phyloP scores from a whole-genome alignment of 1,284 basidiomycete genomes.

The Apiotrichum mycotoxinovorans region DNA sequence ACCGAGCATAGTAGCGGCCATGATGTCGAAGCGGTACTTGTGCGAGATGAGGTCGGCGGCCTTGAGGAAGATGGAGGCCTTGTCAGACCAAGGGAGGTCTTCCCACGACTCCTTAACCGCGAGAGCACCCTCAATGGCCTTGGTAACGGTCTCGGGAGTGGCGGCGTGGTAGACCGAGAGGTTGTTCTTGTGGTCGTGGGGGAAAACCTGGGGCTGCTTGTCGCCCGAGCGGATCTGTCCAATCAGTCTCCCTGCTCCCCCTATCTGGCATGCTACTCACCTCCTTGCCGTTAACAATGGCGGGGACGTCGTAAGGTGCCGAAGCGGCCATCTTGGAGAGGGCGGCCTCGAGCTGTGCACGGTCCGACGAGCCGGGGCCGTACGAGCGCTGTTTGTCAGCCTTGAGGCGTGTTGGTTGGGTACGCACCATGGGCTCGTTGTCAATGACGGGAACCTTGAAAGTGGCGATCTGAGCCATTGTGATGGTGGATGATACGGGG shows the following conservation, averaged over 20 bases:
- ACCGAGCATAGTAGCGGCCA: conserved; percentile 96
- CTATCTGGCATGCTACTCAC: too few species aligned
- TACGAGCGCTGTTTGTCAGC: conserved; percentile 57
- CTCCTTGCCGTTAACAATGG: conserved; percentile 84
- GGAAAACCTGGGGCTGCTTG: conserved; percentile 72
- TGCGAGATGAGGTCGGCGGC: conserved; percentile 89
- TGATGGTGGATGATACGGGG: conserved; percentile 9
- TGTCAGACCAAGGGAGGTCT: conserved; percentile 89
- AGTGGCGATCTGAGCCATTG: conserved; percentile 60
- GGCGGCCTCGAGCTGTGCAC: conserved; percentile 69
- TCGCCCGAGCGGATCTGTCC: conserved; percentile 76
- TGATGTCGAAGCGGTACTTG: conserved; percentile 90
- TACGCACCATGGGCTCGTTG: conserved; percentile 86
- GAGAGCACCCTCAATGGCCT: conserved; percentile 84
- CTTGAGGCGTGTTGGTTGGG: not conserved
- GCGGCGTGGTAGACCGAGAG: conserved; percentile 89
- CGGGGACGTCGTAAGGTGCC: conserved; percentile 86
- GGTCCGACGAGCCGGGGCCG: conserved; percentile 73
- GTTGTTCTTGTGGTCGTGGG: conserved; percentile 74
- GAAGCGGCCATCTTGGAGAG: conserved; percentile 74
- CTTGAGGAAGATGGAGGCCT: conserved; percentile 96
- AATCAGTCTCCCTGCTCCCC: not conserved
- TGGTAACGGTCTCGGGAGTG: conserved; percentile 66
- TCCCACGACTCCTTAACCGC: conserved; percentile 87
- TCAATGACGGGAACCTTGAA: conserved; percentile 78